A percentile compares a stretch with the other conserved stretches of the same genome.
phyloP scores from a whole-genome alignment of 352 stramenopile species.

The Globisporangium carolinianum region DNA sequence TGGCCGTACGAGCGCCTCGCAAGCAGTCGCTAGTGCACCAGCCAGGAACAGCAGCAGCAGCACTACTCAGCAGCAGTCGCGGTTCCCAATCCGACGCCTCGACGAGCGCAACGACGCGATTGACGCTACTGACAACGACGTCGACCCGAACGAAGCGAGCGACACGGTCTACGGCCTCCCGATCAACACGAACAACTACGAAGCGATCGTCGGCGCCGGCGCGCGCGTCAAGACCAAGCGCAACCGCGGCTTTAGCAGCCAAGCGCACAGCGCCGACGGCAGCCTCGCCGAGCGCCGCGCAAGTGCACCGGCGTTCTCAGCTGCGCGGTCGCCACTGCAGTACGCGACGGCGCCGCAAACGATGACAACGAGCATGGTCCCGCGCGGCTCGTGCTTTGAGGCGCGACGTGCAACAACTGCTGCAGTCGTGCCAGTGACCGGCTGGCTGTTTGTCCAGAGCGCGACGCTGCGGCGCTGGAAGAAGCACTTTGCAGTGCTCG shows the following conservation, averaged over 20 bases:
- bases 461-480: slow-evolving; percentile 66
- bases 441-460: slow-evolving; percentile 61
- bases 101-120: no score
- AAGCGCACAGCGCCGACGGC: slow-evolving; percentile 45
- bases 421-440: slow-evolving; percentile 50
- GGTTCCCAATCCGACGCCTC: slow-evolving; percentile 2
- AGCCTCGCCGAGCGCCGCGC: slow-evolving; percentile 13
- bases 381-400: slow-evolving; percentile 57
- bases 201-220: slow-evolving; percentile 25
- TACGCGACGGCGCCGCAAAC: slow-evolving; percentile 14
- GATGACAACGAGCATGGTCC: background rate
- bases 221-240: slow-evolving; percentile 9
- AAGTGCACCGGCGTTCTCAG: slow-evolving; percentile 29
- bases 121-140: background rate
- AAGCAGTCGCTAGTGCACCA: background rate
- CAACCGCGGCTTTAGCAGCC: slow-evolving; percentile 45
- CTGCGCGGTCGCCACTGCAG: slow-evolving; percentile 8
- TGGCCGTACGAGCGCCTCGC: background rate
- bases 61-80: slow-evolving; percentile 2
- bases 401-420: slow-evolving; percentile 42
- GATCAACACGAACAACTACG: slow-evolving; percentile 44
- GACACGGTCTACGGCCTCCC: slow-evolving; percentile 43
- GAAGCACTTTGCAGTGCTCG: slow-evolving; percentile 60
- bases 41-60: slow-evolving; percentile 6
- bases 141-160: slow-evolving; percentile 12